Conservation (phyloP, 2,329 filamentous ascomycete genomes). For the Pezicula rhizophila region DNA sequence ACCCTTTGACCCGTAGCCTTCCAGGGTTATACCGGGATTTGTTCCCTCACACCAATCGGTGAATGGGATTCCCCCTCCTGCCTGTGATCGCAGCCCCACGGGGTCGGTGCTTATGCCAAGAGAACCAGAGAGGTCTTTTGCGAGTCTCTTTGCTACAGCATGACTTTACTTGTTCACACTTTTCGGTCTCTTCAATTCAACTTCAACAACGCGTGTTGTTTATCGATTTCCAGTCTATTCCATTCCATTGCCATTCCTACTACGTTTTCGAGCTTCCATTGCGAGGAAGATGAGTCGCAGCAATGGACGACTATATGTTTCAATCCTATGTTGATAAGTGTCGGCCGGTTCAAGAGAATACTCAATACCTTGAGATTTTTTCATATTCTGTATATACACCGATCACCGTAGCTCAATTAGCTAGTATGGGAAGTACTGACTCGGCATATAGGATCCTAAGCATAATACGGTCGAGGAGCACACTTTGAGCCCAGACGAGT, state of each 20-base stretch:
- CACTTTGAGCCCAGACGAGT: conserved; percentile 7
- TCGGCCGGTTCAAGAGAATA: conserved; percentile 20
- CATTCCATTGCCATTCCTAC: too few species aligned
- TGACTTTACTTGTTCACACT: neutral
- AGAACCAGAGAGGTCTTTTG: too few species aligned
- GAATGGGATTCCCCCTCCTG: neutral
- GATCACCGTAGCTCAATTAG: neutral
- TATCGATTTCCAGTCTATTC: neutral
- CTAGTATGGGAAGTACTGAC: neutral
- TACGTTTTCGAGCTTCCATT: neutral
- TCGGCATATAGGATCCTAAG: conserved; percentile 6
- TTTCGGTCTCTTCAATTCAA: neutral
- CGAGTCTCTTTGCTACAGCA: neutral
- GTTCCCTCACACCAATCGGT: too few species aligned
- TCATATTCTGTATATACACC: conserved; percentile 23
- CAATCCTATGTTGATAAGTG: conserved; percentile 22
- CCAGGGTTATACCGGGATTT: too few species aligned
- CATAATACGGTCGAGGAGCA: conserved; percentile 10
- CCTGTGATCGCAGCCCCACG: neutral
- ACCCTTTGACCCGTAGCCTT: too few species aligned
- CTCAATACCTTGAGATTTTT: conserved; percentile 26
- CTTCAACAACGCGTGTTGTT: neutral
- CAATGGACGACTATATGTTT: conserved; percentile 31
- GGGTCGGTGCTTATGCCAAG: conserved; percentile 1
- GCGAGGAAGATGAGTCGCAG: conserved; percentile 1